phyloP scores from a whole-genome alignment of 345 rosid genomes.

The Murraya paniculata region DNA sequence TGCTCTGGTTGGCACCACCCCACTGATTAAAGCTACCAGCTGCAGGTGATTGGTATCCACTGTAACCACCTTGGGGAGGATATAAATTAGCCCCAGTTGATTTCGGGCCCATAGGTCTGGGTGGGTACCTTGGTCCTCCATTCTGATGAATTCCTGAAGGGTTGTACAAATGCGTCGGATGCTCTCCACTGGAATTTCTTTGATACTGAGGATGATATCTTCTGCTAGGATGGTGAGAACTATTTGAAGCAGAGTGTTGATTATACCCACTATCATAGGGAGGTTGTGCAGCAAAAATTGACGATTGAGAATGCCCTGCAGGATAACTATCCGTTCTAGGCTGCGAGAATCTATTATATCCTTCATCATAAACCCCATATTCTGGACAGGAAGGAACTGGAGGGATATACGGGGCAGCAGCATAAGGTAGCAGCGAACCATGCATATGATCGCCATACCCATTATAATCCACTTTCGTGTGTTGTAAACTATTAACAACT shows the following conservation, averaged over 20 bases:
- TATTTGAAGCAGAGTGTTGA: slow-evolving; percentile 12
- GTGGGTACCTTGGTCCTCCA: slow-evolving; percentile 29
- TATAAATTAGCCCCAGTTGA: slow-evolving; percentile 7
- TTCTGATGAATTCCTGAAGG: slow-evolving; percentile 20
- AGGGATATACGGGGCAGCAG: slow-evolving; percentile 27
- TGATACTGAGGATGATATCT: slow-evolving; percentile 25
- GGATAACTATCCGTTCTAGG: slow-evolving; percentile 24
- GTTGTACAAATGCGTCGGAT: slow-evolving; percentile 17
- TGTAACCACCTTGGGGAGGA: slow-evolving; percentile 31
- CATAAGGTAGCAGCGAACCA: slow-evolving; percentile 29
- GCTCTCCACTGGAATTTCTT: slow-evolving; percentile 23
- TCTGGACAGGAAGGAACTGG: slow-evolving; percentile 25
- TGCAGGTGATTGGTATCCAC: slow-evolving; percentile 32
- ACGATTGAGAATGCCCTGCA: slow-evolving; percentile 5
- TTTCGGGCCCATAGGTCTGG: slow-evolving; percentile 16
- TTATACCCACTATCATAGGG: slow-evolving; percentile 21
- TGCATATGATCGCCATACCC: slow-evolving; percentile 30
- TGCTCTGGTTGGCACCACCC: slow-evolving; percentile 33
- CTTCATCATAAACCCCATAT: slow-evolving; percentile 16
- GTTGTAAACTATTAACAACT: slow-evolving; percentile 59
- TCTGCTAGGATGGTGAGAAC: slow-evolving; percentile 6
- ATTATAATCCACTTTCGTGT: slow-evolving; percentile 25
- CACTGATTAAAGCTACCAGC: slow-evolving; percentile 29
- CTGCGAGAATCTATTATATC: slow-evolving; percentile 16
- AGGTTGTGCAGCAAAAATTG: slow-evolving; percentile 12